These are phyloP conservation scores for Coemansia sp. DNA, from an alignment of 192 early-diverging fungal species.

Conservation along the genomic window DNA sequence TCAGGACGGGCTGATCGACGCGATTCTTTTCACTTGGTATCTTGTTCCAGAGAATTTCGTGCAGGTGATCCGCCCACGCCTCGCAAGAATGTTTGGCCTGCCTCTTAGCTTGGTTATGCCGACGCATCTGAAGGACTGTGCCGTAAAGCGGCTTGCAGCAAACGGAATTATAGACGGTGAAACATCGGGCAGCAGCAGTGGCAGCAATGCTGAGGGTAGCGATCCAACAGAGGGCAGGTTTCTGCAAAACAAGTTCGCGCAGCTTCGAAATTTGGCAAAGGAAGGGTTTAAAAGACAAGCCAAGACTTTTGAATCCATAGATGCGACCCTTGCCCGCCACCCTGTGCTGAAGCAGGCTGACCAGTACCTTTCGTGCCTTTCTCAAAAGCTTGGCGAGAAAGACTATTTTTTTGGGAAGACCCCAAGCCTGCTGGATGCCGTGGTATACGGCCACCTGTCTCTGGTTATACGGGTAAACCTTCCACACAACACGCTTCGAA, in stretches of 20 bases:
- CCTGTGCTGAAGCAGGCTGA: conserved; percentile 74
- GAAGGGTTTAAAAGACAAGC: conserved; percentile 55
- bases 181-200: neutral
- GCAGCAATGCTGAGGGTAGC: neutral
- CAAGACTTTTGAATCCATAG: conserved; percentile 16
- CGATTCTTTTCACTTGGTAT: conserved; percentile 83
- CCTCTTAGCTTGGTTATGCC: conserved; percentile 71
- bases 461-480: conserved; percentile 76
- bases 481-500: conserved; percentile 52
- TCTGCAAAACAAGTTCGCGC: conserved; percentile 1
- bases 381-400: conserved; percentile 72
- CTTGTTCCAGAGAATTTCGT: conserved; percentile 81
- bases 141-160: conserved; percentile 62
- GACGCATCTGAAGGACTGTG: conserved; percentile 71
- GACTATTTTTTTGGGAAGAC: conserved; percentile 84
- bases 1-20: conserved; percentile 79
- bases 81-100: conserved; percentile 71
- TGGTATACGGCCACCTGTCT: conserved; percentile 84
- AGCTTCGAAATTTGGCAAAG: conserved; percentile 18
- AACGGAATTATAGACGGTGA: conserved; percentile 27
- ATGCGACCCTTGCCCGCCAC: conserved; percentile 16
- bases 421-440: conserved; percentile 76
- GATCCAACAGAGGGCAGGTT: conserved; percentile 9
- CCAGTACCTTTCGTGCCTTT: conserved; percentile 67
- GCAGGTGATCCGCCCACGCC: conserved; percentile 70